Evolutionary conservation across 441 rosid genomes (phyloP).

Genomic region (Biscutella laevigata): DNA sequence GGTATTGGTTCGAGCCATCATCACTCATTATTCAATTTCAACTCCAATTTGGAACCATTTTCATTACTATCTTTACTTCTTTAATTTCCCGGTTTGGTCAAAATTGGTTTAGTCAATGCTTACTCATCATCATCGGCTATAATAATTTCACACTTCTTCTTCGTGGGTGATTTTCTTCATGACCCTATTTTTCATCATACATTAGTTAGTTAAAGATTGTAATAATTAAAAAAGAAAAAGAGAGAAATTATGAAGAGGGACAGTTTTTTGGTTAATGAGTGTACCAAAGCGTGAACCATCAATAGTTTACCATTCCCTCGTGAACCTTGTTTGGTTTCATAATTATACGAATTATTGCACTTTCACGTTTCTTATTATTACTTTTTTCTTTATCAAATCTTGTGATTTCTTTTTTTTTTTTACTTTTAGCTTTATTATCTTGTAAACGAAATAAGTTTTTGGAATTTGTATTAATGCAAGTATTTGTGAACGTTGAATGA

Average conservation of each 20-base stretch:
- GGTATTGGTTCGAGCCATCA: slow-evolving; percentile 85
- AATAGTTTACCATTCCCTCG: slow-evolving; percentile 39
- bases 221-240: slow-evolving; percentile 11
- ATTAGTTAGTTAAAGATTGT: slow-evolving; percentile 20
- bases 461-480: no score
- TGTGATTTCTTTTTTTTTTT: slow-evolving; percentile 1
- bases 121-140: slow-evolving; percentile 29
- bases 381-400: slow-evolving; percentile 12
- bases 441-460: no score
- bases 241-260: slow-evolving; percentile 18
- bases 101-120: slow-evolving; percentile 43
- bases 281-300: slow-evolving; percentile 52
- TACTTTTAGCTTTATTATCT: slow-evolving; percentile 16
- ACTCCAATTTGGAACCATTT: slow-evolving; percentile 24
- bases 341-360: slow-evolving; percentile 19
- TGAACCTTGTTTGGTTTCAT: slow-evolving; percentile 35
- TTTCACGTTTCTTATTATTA: slow-evolving; percentile 24
- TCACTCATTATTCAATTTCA: slow-evolving; percentile 28
- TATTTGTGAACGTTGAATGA: no score
- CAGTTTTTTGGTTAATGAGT: slow-evolving; percentile 40
- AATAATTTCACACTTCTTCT: slow-evolving; percentile 16
- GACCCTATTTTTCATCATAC: slow-evolving; percentile 7
- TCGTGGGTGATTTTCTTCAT: slow-evolving; percentile 19
- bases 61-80: slow-evolving; percentile 25
- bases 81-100: slow-evolving; percentile 40